These are phyloP conservation scores for Pyrus pyrifolia DNA, from an alignment of 306 rosid genomes.

Conservation along the genomic window DNA sequence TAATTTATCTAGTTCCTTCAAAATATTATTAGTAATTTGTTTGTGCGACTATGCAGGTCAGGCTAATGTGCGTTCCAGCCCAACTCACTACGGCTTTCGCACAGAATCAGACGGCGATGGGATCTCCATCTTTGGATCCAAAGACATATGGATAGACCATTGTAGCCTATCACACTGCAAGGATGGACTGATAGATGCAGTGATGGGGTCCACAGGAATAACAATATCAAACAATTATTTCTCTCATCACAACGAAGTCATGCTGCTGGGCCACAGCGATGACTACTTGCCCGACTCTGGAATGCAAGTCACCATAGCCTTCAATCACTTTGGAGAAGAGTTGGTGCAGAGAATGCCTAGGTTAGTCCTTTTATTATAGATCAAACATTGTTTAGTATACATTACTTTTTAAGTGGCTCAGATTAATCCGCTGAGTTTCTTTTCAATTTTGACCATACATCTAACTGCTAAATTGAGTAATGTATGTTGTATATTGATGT, in stretches of 20 bases:
- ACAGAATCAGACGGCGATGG: conserved; percentile 88
- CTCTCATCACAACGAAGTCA: conserved; percentile 80
- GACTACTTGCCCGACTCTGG: conserved; percentile 54
- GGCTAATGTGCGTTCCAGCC: conserved; percentile 59
- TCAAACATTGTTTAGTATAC: too few species aligned
- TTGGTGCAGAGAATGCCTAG: conserved; percentile 91
- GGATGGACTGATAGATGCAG: conserved; percentile 76
- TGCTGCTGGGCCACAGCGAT: conserved; percentile 85
- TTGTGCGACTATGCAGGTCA: conserved; percentile 33
- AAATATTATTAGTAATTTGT: neutral
- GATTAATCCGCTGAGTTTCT: too few species aligned
- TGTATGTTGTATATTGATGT: too few species aligned
- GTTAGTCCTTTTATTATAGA: too few species aligned
- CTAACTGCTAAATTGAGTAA: too few species aligned
- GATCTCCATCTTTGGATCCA: conserved; percentile 61
- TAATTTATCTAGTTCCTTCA: neutral
- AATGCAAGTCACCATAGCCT: conserved; percentile 89
- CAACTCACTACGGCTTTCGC: conserved; percentile 58
- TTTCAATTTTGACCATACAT: too few species aligned
- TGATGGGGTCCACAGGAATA: conserved; percentile 86
- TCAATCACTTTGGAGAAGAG: conserved; percentile 75
- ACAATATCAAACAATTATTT: conserved; percentile 79
- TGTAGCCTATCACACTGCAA: conserved; percentile 77
- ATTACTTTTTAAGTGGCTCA: too few species aligned
- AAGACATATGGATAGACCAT: conserved; percentile 81